Base-by-base conservation (phyloP, 352 stramenopile genomes). In the Globisporangium paddicum region DNA sequence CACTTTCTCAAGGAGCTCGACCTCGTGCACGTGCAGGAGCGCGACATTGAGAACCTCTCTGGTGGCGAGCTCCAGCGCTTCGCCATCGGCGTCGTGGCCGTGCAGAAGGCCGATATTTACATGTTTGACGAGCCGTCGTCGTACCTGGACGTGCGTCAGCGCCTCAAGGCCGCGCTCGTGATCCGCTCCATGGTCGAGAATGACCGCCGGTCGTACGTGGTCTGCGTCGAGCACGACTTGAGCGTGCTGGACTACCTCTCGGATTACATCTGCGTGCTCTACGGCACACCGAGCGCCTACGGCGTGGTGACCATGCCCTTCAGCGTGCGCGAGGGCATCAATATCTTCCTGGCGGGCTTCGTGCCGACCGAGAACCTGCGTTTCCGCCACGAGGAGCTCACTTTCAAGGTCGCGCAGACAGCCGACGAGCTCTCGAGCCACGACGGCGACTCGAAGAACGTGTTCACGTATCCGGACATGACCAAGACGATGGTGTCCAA, bases 251-350 rank as follows among this genome's bases (percentile, higher is more conserved):
- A 99, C 82, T 99, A 99, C 81, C 69, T 99, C 34, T 98, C 93
- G 65, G 98, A 99, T 82, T 99, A 94, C 77, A 98, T 99, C 66
- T 99, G 97, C 75, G 97, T 98, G 72, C 78, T 99, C 10, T 99
- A 99, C 72, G 98, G 98, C 47, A 95, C 81, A 55, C 93, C 97
- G 21, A 97, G 93, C 48, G 98, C 93, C 28, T 99, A 99, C 82
- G 98, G 98, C 64, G 98, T 99, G 25, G 98, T 99, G 28, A 99
- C 98, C 41, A 99, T 99, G 97, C 98, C 97, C 4, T 99, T 99
- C 76, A 98, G 91, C 68, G 98, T 99, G 41, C 90, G 97, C 63
- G 96, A 99, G 73, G 98, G 97, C 62, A 99, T 99, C 79, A 99
- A 99, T 82, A 98, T 99, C 49, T 99, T 99, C 79, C 85, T 99